A percentile compares a stretch with the other conserved stretches of the same genome.
Conservation (phyloP, 371 early-diverging fungal species). For the Mucor plumbeus region DNA sequence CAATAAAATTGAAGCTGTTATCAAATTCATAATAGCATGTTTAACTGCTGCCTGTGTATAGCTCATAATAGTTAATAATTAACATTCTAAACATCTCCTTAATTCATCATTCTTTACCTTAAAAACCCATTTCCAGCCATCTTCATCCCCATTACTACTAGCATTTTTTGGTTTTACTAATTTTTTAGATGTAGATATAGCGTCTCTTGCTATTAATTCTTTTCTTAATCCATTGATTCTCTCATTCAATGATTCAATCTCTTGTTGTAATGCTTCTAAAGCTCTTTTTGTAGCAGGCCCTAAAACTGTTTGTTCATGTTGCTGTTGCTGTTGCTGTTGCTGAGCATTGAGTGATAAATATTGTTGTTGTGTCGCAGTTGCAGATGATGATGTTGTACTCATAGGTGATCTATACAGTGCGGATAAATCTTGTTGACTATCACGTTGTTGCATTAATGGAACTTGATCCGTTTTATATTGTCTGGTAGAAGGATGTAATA, state of each 20-base stretch:
- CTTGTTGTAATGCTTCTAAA: conserved; percentile 46
- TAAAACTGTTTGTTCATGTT: conserved; percentile 25
- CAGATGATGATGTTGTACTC: conserved; percentile 33
- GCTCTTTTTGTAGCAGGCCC: conserved; percentile 51
- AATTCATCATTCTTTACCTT: conserved; percentile 31
- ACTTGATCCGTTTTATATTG: conserved; percentile 25
- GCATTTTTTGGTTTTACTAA: not conserved
- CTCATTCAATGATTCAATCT: conserved; percentile 52
- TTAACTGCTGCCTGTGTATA: conserved; percentile 39
- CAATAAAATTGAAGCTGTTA: conserved; percentile 34
- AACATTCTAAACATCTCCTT: not conserved
- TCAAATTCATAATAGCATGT: conserved; percentile 40
- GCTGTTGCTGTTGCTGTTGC: conserved; percentile 4
- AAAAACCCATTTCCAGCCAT: conserved; percentile 50
- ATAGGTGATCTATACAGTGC: conserved; percentile 14
- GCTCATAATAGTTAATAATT: not conserved
- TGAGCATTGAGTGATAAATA: not conserved
- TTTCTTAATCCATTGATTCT: conserved; percentile 48
- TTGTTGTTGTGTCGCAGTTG: conserved; percentile 35
- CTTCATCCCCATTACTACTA: conserved; percentile 17
- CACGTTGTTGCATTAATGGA: conserved; percentile 2
- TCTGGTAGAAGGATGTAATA: conserved; percentile 27
- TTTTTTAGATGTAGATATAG: not conserved
- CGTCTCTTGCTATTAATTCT: conserved; percentile 38
- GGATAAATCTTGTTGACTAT: conserved; percentile 23